Base-by-base conservation (phyloP, 129 eudicot species). In the Apium graveolens region DNA sequence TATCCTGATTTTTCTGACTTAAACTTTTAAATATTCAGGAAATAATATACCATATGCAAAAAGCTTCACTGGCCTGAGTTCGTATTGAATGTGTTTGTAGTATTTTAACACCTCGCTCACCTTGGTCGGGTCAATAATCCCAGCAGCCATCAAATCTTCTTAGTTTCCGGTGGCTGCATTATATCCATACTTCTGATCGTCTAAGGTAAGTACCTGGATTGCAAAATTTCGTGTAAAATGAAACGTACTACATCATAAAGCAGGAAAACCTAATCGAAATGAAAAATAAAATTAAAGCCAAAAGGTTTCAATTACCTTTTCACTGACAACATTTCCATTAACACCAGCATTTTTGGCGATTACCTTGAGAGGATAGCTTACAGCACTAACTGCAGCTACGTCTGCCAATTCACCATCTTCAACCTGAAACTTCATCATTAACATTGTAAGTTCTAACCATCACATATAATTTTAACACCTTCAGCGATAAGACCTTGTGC, bases 401-500 rank as follows among this genome's bases (percentile, higher is more conserved):
- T 94, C 97, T 41, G 93, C 97, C 70, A 94, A 83, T 70, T 94
- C 98, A 77, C 89, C 85, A 63, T 94, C 98, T 81, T 95, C 97
- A 42, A 94, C 95, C 98, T 89, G 87, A 29, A 74, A 78, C 21
- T 66, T 24, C 42, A 46, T 6, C n/a, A 53, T 11, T 3, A 29
- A 26, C 37, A 34, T 53, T 31, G n/a, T n/a, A 5, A n/a, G n/a
- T 38, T n/a, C 24, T 69, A 62, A 73, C 21, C 39, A 74, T 18
- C 45, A 48, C 21, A 31, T 21, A n/a, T 48, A 32, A 44, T 1
- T 5, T 38, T 94, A 44, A 94, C 98, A 81, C 98, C 98, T 84
- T 94, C 98, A 70, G 97, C 79, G 77, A 94, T 94, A 78, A 94
- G 92, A 45, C 98, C 98, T 79, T 91, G 97, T 37, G 98, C 97